Conservation (phyloP, 2,329 filamentous ascomycete species). For the Fusarium vanettenii region DNA sequence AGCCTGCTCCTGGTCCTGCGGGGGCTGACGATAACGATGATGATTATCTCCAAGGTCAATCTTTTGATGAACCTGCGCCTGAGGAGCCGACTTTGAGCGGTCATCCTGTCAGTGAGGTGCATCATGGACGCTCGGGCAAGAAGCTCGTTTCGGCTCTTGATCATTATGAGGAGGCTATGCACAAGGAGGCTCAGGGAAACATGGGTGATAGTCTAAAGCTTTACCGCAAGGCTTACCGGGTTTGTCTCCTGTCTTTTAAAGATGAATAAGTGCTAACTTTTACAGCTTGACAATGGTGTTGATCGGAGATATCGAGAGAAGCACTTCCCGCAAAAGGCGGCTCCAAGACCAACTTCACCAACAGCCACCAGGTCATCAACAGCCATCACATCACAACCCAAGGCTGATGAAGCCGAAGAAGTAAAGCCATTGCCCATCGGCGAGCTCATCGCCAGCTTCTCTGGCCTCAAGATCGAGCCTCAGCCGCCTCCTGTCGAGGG, state of each 20-base stretch:
- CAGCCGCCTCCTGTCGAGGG: conserved; percentile 77
- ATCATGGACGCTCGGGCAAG: conserved; percentile 31
- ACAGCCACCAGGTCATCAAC: conserved; percentile 22
- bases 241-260: conserved; percentile 50
- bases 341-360: conserved; percentile 31
- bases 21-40: conserved; percentile 50
- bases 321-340: conserved; percentile 75
- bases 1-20: conserved; percentile 3
- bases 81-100: not conserved
- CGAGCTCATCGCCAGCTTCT: conserved; percentile 82
- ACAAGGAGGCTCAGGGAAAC: conserved; percentile 86
- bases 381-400: not conserved
- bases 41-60: conserved; percentile 47
- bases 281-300: conserved; percentile 82
- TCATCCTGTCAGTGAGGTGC: conserved; percentile 6
- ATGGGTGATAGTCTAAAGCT: conserved; percentile 88
- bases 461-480: conserved; percentile 74
- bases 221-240: conserved; percentile 91
- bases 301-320: conserved; percentile 91
- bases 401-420: conserved; percentile 59
- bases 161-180: conserved; percentile 91
- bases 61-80: conserved; percentile 47
- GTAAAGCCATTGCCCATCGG: conserved; percentile 64
- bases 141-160: conserved; percentile 84
- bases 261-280: conserved; percentile 19